phyloP scores from a whole-genome alignment of 331 rosid species.

The Erythrophleum ivorense region DNA sequence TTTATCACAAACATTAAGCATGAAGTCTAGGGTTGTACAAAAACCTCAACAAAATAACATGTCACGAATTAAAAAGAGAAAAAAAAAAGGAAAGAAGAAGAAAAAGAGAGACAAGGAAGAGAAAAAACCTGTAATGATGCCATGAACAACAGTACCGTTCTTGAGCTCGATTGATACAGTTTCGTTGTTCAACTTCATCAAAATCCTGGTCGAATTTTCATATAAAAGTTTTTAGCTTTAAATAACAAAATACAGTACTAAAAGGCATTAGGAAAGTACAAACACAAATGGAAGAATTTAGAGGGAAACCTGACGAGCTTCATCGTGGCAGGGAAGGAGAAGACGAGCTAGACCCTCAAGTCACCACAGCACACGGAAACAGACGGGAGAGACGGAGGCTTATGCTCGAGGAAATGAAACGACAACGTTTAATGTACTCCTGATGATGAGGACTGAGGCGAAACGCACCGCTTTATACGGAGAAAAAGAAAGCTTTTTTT shows the following conservation, averaged over 20 bases:
- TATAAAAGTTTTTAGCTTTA: neutral
- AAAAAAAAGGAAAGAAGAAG: neutral
- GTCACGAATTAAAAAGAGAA: neutral
- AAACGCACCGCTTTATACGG: conserved; percentile 4
- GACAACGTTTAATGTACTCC: neutral
- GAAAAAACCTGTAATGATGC: conserved; percentile 77
- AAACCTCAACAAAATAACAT: conserved; percentile 23
- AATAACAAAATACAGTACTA: neutral
- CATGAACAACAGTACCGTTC: conserved; percentile 89
- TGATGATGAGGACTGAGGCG: neutral
- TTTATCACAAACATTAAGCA: neutral
- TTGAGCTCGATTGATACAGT: conserved; percentile 92
- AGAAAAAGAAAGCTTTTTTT: neutral
- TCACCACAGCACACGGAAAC: neutral
- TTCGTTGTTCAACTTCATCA: conserved; percentile 93
- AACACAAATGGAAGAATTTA: neutral
- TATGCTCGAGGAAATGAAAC: neutral
- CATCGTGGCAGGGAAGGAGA: conserved; percentile 44
- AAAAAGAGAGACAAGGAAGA: too few species aligned
- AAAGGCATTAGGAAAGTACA: neutral
- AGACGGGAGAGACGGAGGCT: neutral
- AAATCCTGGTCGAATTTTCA: conserved; percentile 60
- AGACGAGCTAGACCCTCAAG: neutral
- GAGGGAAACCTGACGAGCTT: conserved; percentile 81
- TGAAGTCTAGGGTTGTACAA: conserved; percentile 52